Evolutionary conservation across 2,329 filamentous ascomycete species (phyloP).

Genomic region (Venturia nashicola): DNA sequence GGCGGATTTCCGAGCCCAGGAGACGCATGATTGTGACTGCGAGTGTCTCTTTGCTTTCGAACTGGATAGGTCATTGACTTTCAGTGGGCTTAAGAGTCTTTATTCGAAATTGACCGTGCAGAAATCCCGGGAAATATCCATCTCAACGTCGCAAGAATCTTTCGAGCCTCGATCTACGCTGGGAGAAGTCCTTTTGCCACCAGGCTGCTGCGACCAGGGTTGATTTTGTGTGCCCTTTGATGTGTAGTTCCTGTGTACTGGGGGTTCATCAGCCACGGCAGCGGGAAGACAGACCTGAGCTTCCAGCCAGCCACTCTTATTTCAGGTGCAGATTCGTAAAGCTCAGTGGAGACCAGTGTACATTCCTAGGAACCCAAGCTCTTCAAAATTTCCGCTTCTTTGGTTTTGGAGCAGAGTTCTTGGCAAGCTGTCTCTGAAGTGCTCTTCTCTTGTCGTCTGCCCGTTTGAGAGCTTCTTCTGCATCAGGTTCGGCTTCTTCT

Average conservation of each 20-base stretch:
- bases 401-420: neutral
- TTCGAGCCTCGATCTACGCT: neutral
- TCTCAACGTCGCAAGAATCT: neutral
- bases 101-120: neutral
- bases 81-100: neutral
- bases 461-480: neutral
- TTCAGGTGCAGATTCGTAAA: neutral
- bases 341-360: neutral
- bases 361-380: neutral
- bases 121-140: neutral
- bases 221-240: neutral
- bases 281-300: too few relatives aligned
- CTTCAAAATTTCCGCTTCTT: conserved; percentile 6
- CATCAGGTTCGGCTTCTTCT: neutral
- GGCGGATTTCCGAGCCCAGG: too few relatives aligned
- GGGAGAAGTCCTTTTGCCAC: neutral
- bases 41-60: neutral
- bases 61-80: neutral
- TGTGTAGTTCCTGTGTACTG: neutral
- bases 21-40: too few relatives aligned
- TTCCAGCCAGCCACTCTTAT: neutral
- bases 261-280: too few relatives aligned
- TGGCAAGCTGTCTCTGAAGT: neutral
- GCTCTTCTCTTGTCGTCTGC: neutral
- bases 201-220: neutral